These are phyloP conservation scores for Fraxinus cuspidata DNA, from an alignment of 257 asterid genomes.

Conservation along the genomic window DNA sequence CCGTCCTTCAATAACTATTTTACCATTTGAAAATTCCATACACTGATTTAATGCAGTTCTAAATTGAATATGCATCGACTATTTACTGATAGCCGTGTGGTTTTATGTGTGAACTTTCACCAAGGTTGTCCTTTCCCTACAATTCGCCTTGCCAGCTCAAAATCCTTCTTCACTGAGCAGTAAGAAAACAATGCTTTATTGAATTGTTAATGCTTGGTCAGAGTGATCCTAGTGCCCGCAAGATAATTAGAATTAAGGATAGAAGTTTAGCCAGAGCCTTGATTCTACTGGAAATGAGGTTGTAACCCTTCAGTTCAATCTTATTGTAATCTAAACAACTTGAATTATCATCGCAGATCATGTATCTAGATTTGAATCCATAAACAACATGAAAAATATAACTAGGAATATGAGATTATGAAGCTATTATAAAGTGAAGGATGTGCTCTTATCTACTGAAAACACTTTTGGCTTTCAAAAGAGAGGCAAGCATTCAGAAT, in stretches of 20 bases:
- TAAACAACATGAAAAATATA: background rate
- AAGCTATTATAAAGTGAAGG: background rate
- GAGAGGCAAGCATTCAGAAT: background rate
- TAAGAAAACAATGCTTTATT: slow-evolving; percentile 15
- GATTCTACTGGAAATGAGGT: background rate
- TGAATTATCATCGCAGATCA: background rate
- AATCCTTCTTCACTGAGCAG: slow-evolving; percentile 86
- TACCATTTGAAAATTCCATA: background rate
- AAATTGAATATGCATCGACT: slow-evolving; percentile 15
- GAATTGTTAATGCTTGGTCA: slow-evolving; percentile 23
- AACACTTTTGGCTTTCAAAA: background rate
- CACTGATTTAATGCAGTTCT: slow-evolving; percentile 7
- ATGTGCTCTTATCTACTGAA: background rate
- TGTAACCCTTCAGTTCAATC: background rate
- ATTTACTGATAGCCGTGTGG: slow-evolving; percentile 14
- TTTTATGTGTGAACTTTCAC: slow-evolving; percentile 32
- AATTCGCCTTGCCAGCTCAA: slow-evolving; percentile 83
- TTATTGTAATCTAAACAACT: background rate
- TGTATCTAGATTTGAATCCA: background rate
- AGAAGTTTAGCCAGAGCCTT: background rate
- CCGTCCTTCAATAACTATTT: background rate
- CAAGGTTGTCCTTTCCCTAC: slow-evolving; percentile 91
- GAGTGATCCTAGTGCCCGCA: background rate
- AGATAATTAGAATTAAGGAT: background rate
- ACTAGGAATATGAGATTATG: background rate